Percentiles rank a stretch among this genome's conserved stretches.
phyloP scores from a whole-genome alignment of 371 early-diverging fungal genomes.

The Thermomucor indicae-seudaticae region DNA sequence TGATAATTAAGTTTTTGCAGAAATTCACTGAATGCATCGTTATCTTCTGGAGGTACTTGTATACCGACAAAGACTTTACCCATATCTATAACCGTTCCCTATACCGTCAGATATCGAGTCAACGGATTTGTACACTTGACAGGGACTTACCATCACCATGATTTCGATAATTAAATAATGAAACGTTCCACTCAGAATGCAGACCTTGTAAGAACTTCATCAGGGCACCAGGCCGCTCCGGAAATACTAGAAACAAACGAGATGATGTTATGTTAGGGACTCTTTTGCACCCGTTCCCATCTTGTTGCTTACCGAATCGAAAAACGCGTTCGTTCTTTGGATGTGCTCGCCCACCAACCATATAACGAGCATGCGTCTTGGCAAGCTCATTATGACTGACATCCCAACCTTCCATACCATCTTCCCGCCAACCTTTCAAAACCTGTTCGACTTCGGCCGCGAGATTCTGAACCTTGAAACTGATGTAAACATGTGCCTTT shows the following conservation, averaged over 20 bases:
- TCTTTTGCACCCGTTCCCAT: neutral
- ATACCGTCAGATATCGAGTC: neutral
- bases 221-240: conserved; percentile 93
- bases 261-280: neutral
- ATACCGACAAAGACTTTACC: conserved; percentile 91
- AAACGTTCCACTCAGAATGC: conserved; percentile 80
- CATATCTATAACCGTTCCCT: conserved; percentile 56
- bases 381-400: conserved; percentile 91
- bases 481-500: conserved; percentile 84
- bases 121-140: neutral
- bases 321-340: conserved; percentile 85
- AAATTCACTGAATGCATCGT: conserved; percentile 61
- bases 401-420: conserved; percentile 74
- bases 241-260: conserved; percentile 61
- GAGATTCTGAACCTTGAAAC: conserved; percentile 70
- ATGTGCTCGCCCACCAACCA: conserved; percentile 80
- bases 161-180: conserved; percentile 95
- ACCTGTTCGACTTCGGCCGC: conserved; percentile 66
- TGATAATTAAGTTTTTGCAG: conserved; percentile 74
- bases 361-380: conserved; percentile 89
- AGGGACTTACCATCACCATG: conserved; percentile 74
- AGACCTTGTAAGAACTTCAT: conserved; percentile 78
- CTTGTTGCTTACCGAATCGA: conserved; percentile 61
- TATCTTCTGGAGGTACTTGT: conserved; percentile 76
- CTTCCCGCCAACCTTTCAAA: conserved; percentile 46